These are phyloP conservation scores for Rhododendron kiyosumense DNA, from an alignment of 148 eudicot genomes.

Conservation along the genomic window DNA sequence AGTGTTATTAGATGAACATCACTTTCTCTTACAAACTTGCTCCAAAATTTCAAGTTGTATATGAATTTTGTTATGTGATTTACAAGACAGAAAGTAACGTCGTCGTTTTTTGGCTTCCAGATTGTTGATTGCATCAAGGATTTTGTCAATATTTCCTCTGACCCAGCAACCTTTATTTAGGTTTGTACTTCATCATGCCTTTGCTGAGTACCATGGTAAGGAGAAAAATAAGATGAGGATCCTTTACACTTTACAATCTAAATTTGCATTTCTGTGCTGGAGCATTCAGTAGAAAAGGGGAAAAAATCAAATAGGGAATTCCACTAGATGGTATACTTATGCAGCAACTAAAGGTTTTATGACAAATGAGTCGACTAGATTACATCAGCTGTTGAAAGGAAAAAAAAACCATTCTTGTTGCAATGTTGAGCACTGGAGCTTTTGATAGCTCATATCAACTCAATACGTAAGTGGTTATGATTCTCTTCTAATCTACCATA, in stretches of 20 bases:
- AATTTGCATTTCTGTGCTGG: neutral
- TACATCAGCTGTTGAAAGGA: neutral
- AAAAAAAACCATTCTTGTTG: neutral
- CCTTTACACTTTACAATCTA: neutral
- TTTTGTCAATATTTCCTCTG: slow-evolving; percentile 35
- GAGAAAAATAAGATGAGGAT: neutral
- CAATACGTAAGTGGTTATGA: neutral
- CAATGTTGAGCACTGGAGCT: neutral
- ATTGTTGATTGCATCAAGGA: slow-evolving; percentile 40
- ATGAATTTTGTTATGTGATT: neutral
- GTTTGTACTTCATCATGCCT: slow-evolving; percentile 16
- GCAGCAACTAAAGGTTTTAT: neutral
- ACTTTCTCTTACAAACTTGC: neutral
- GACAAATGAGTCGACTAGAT: neutral
- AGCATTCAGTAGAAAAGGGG: neutral
- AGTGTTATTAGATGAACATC: neutral
- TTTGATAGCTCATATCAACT: neutral
- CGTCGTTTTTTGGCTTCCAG: slow-evolving; percentile 19
- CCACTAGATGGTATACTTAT: neutral
- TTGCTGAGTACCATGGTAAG: neutral
- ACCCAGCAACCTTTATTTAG: slow-evolving; percentile 49
- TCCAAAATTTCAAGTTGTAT: neutral
- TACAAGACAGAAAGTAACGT: neutral
- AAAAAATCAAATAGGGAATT: neutral
- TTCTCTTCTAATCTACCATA: neutral